Evolutionary conservation across 2,329 filamentous ascomycete species (phyloP), one percentile per base, ranked within the genome.

Genomic region (Stagonosporopsis cucurbitacearum): DNA sequence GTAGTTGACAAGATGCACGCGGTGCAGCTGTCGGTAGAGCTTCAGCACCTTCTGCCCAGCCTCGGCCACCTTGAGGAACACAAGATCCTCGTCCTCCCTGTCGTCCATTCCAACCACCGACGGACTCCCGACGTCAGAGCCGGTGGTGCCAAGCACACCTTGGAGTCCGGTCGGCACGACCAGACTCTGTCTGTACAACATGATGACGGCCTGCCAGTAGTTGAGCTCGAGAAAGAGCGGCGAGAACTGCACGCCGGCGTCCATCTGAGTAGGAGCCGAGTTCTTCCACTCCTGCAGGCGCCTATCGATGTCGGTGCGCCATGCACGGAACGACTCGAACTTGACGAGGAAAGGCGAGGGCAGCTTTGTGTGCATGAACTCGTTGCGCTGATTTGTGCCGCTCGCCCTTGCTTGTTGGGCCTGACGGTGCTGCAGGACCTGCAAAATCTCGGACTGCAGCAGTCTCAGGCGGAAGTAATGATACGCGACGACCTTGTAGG

Each of bases 121-220:
- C 2, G 85, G 85, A 60, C 84, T 87, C 2, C 81, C 80, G 8
- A 87, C 82, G 53, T 86, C 84, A 46, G 84, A 83, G 26, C 78
- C 78, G 0, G 83, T 80, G 2, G 82, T 80, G 36, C 80, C 83
- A 6, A 87, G 87, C 76, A 97, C 94, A 50, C 87, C 87, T 50
- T 93, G 91, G 54, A 98, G 87, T 69, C 92, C 87, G 36, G 89
- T 86, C 0, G 94, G 94, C 17, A 96, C 91, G 44, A 91, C 89
- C 58, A 96, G 77, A 74, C 92, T 95, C 75, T 96, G 94, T 51
- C 94, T 84, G 74, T 98, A 98, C 19, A 98, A 84, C 88, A 97
- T 92, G 64, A 97, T 96, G 58, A 98, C 88, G 3, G 92, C 92
- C 74, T 97, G 94, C 93, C 94, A 98, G 76, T 98, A 98, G 75